A percentile compares a stretch with the other conserved stretches of the same genome.
phyloP scores from a whole-genome alignment of 306 rosid species.

The Biancaea sappan region DNA sequence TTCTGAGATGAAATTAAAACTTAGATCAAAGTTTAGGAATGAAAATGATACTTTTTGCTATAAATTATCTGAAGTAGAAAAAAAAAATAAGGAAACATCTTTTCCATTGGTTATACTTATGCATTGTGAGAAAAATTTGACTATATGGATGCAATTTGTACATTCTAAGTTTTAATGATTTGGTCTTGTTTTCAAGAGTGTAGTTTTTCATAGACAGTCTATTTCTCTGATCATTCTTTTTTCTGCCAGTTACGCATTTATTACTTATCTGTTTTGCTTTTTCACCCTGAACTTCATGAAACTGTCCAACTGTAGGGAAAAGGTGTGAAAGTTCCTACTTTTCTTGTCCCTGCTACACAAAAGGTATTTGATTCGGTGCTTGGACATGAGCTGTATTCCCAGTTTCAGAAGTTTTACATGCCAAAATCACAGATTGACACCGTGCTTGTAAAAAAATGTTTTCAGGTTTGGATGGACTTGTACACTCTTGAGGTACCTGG shows the following conservation, averaged over 20 bases:
- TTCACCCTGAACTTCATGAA: slow-evolving; percentile 2
- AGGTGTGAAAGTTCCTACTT: slow-evolving; percentile 80
- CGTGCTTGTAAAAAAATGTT: neutral
- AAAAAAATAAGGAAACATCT: neutral
- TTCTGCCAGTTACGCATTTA: neutral
- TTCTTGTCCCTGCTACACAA: slow-evolving; percentile 88
- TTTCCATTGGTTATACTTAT: neutral
- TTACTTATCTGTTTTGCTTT: neutral
- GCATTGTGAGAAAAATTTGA: neutral
- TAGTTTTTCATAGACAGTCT: neutral
- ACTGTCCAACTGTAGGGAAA: slow-evolving; percentile 53
- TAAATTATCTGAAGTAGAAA: too few relatives aligned
- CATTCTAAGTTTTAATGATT: neutral
- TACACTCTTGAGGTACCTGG: slow-evolving; percentile 75
- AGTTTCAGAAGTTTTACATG: slow-evolving; percentile 1
- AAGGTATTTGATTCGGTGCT: slow-evolving; percentile 50
- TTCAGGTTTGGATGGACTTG: slow-evolving; percentile 87
- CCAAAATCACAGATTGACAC: neutral
- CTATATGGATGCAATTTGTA: neutral
- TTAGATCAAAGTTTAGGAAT: too few relatives aligned
- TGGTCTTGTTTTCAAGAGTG: neutral
- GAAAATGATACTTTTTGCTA: too few relatives aligned
- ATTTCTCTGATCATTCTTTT: neutral
- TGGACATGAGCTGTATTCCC: neutral
- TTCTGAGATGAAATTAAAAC: too few relatives aligned